Evolutionary conservation across 148 eudicot genomes (phyloP).

Genomic region (Heliamphora exappendiculata): DNA sequence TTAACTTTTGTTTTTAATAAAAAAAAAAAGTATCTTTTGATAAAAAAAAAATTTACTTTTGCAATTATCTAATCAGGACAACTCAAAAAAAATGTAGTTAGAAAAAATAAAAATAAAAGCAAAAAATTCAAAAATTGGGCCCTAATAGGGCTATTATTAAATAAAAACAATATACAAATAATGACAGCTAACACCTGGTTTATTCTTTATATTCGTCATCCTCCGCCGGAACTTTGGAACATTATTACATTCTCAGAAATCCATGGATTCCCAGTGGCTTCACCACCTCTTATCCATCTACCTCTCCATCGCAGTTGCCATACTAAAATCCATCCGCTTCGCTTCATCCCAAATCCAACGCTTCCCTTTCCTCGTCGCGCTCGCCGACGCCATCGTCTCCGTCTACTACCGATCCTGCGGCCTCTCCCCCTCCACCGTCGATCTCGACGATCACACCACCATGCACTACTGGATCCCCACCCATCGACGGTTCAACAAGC

Average conservation of each 20-base stretch:
- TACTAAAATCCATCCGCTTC: constrained; percentile 2
- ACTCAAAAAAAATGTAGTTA: too few relatives aligned
- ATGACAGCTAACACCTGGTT: too few relatives aligned
- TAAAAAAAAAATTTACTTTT: too few relatives aligned
- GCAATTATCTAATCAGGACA: too few relatives aligned
- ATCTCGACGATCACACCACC: constrained; percentile 47
- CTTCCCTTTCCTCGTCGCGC: constrained; percentile 27
- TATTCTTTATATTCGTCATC: too few relatives aligned
- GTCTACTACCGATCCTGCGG: constrained; percentile 30
- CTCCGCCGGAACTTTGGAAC: too few relatives aligned
- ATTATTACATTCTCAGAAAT: neutral
- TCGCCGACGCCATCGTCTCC: constrained; percentile 21
- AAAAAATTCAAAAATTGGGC: too few relatives aligned
- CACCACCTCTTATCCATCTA: constrained; percentile 18
- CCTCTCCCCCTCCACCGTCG: constrained; percentile 35
- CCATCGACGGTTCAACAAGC: constrained; percentile 29
- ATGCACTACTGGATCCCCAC: constrained; percentile 43
- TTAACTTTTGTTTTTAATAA: too few relatives aligned
- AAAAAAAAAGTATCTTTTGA: too few relatives aligned
- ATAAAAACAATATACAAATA: too few relatives aligned
- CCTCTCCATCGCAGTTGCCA: constrained; percentile 8
- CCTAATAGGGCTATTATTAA: too few relatives aligned
- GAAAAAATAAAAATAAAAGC: too few relatives aligned
- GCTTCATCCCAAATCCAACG: constrained; percentile 5
- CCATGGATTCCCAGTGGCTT: constrained; percentile 5